Evolutionary conservation across 2,329 filamentous ascomycete species (phyloP).

Genomic region (Alternaria infectoria): DNA sequence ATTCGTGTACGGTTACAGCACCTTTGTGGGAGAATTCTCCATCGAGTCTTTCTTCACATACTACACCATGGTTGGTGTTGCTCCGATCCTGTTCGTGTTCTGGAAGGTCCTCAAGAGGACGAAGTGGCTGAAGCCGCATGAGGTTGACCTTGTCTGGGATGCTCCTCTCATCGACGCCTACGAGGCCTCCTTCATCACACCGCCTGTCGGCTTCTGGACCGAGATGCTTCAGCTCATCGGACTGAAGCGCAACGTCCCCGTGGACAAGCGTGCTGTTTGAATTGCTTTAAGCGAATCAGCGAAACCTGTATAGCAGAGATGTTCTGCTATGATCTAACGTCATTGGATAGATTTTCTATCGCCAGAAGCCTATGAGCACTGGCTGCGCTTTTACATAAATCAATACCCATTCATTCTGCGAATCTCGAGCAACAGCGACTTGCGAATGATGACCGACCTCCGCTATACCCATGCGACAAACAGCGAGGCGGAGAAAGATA

Average conservation of each 20-base stretch:
- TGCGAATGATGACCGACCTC: slow-evolving; percentile 13
- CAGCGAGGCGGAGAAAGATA: slow-evolving; percentile 8
- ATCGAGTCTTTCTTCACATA: slow-evolving; percentile 60
- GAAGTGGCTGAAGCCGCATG: slow-evolving; percentile 55
- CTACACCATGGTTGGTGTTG: slow-evolving; percentile 61
- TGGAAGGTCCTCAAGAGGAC: slow-evolving; percentile 72
- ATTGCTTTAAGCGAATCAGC: background rate
- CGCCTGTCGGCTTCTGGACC: slow-evolving; percentile 47
- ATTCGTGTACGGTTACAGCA: slow-evolving; percentile 61
- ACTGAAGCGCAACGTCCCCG: slow-evolving; percentile 35
- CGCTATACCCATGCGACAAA: slow-evolving; percentile 25
- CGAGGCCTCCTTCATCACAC: slow-evolving; percentile 51
- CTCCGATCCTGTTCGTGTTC: slow-evolving; percentile 59
- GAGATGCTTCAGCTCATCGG: slow-evolving; percentile 46
- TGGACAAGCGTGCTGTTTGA: slow-evolving; percentile 38
- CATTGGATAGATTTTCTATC: slow-evolving; percentile 19
- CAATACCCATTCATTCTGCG: slow-evolving; percentile 27
- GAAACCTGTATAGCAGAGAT: slow-evolving; percentile 1
- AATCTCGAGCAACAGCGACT: background rate
- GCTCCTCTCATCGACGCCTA: slow-evolving; percentile 49
- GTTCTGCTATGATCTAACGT: slow-evolving; percentile 12
- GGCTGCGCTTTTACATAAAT: slow-evolving; percentile 16
- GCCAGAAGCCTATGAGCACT: slow-evolving; percentile 9
- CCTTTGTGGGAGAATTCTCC: slow-evolving; percentile 56
- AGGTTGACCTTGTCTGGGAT: slow-evolving; percentile 56